Base-by-base conservation (phyloP, 306 rosid genomes). In the Myrica gale region DNA sequence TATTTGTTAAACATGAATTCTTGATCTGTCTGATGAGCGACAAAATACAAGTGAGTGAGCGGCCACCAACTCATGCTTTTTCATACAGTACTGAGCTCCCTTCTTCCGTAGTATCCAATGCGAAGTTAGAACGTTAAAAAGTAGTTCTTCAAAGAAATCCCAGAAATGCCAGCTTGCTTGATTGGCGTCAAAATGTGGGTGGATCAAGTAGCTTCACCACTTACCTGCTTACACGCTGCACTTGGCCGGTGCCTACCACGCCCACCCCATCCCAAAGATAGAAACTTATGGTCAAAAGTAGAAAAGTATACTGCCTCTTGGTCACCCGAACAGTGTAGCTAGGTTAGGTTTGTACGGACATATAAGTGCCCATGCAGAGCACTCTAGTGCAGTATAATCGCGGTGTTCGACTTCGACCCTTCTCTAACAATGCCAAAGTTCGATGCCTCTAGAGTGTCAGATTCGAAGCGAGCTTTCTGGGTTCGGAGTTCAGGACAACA, bases 31-130 rank as follows among this genome's bases (percentile, higher is more conserved):
- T 62, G 9, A 62, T 15, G 10, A 62, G 65, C 65, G 16, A 58
- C 39, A 58, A 58, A 21, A 58, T 23, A 58, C 65, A 5, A 79
- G 54, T 51, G 43, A 23, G 58, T 68, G 51, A 71, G 56, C 66
- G 21, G 53, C 62, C 37, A 45, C 16, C 73, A 68, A 81, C 78
- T 76, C 52, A 46, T 44, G 19, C 39, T 71, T 75, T 81, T 86
- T 79, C 81, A 51, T 9, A 41, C 41, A 11, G 23, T 83, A 62
- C 41, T 45, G 41, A 51, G 55, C 7, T 0, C 13, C 60, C 39
- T n/a, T 66, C 26, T 21, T 13, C 16, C 62, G 71, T 10, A 54
- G 74, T 69, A 80, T 86, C 85, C 78, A 61, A 80, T 77, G 84
- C 77, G 46, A 42, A 12, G 1, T 26, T 50, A 16, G 74, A 43